Base-by-base conservation (phyloP, 306 rosid genomes). In the Cicer bijugum region DNA sequence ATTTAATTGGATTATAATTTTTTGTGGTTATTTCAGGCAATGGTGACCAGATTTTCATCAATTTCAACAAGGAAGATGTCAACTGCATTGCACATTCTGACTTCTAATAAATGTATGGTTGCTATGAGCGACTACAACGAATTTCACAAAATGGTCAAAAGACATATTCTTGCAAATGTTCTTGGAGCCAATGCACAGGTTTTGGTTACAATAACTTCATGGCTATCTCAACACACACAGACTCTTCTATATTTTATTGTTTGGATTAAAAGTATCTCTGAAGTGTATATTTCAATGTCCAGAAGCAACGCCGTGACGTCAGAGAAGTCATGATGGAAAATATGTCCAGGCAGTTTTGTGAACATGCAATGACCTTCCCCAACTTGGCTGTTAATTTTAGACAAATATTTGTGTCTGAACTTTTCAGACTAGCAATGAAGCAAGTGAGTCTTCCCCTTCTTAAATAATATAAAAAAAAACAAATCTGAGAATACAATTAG, bases 161-260 rank as follows among this genome's bases (percentile, higher is more conserved):
- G 67, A 69, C 83, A 85, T 74, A 84, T 94, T 58, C 91, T 91
- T 51, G 3, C 96, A 58, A 88, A 80, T 72, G 68, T 94, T 63
- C 83, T 91, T 47, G 97, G 99, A 51, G 70, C 88, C 9, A 85
- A 78, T 75, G 97, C 98, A 50, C 98, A 90, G 97, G 97, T 92
- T 67, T 12, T 66, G 9, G 71, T 62, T 67, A 5, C 56, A n/a
- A 1, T 3, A 12, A 73, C 5, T 50, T 60, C 14, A 6, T 64
- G 10, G 37, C 57, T 46, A 10, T 14, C 6, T 74, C n/a, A 51
- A 44, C 12, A 15, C 47, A 48, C 17, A 12, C 35, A 59, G 43
- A 1, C 42, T 19, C 15, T 35, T 15, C 0, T 44, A 12, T 61
- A 6, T 14, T 23, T 15, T 28, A 28, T 48, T 59, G 59, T 70